Conservation (phyloP, 2,329 filamentous ascomycete genomes). For the Lecanicillium sp. region DNA sequence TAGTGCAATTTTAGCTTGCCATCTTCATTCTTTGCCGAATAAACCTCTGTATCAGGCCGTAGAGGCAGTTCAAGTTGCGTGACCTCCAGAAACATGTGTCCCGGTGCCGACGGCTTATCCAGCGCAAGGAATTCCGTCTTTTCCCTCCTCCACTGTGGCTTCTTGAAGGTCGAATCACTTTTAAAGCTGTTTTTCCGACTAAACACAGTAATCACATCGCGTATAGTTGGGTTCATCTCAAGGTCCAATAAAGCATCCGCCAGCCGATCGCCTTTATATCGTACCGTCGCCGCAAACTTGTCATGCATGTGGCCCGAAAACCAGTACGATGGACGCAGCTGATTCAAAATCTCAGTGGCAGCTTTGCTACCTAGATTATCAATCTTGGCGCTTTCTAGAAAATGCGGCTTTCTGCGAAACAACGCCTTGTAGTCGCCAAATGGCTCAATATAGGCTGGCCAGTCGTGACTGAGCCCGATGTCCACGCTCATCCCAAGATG, state of each 20-base stretch:
- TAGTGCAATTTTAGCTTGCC: constrained; percentile 59
- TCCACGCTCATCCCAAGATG: constrained; percentile 82
- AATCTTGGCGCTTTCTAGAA: constrained; percentile 64
- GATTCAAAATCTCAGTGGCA: constrained; percentile 70
- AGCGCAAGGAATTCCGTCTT: no score
- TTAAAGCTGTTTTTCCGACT: no score
- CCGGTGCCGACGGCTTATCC: no score
- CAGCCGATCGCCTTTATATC: constrained; percentile 35
- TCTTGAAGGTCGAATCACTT: no score
- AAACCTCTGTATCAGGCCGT: constrained; percentile 8
- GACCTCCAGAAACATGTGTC: background rate
- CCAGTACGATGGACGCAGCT: constrained; percentile 77
- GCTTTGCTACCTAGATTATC: constrained; percentile 73
- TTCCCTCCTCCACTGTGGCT: background rate
- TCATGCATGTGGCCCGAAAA: constrained; percentile 90
- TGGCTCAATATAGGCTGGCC: constrained; percentile 78
- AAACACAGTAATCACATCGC: no score
- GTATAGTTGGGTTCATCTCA: background rate
- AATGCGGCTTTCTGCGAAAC: constrained; percentile 65
- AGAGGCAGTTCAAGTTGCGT: constrained; percentile 17
- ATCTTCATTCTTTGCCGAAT: constrained; percentile 8
- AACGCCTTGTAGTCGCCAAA: constrained; percentile 61
- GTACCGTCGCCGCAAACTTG: constrained; percentile 51
- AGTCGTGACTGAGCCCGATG: constrained; percentile 87
- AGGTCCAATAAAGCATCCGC: constrained; percentile 42